Evolutionary conservation across 768 basidiomycete genomes (phyloP).

Genomic region (Boletus insuetus): DNA sequence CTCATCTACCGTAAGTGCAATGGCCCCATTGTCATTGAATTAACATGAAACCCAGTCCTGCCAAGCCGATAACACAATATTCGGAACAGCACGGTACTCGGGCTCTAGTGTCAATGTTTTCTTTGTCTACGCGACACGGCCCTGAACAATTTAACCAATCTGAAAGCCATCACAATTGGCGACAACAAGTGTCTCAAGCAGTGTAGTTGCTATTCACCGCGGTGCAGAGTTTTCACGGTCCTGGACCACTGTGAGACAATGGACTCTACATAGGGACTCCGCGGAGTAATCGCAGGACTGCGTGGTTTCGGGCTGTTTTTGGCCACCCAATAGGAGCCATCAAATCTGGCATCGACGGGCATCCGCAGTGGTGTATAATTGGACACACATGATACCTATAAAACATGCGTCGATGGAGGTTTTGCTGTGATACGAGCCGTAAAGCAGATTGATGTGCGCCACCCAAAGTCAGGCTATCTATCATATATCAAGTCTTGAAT

Average conservation of each 20-base stretch:
- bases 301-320: constrained; percentile 19
- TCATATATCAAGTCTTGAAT: constrained; percentile 10
- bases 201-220: constrained; percentile 2
- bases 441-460: constrained; percentile 17
- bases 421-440: constrained; percentile 11
- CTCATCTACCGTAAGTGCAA: constrained; percentile 4
- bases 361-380: constrained; percentile 17
- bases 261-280: constrained; percentile 16
- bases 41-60: background rate
- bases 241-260: constrained; percentile 5
- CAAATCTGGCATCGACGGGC: constrained; percentile 23
- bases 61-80: background rate
- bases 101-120: background rate
- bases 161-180: background rate
- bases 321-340: constrained; percentile 13
- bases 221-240: constrained; percentile 3
- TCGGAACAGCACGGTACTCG: background rate
- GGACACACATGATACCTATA: constrained; percentile 16
- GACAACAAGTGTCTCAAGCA: background rate
- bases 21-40: background rate
- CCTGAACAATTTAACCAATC: constrained; percentile 6
- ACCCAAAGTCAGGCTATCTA: constrained; percentile 2
- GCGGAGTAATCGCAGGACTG: constrained; percentile 21
- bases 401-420: constrained; percentile 17
- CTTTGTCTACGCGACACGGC: constrained; percentile 8